Conservation (phyloP, 345 rosid species). For the Pistacia atlantica region DNA sequence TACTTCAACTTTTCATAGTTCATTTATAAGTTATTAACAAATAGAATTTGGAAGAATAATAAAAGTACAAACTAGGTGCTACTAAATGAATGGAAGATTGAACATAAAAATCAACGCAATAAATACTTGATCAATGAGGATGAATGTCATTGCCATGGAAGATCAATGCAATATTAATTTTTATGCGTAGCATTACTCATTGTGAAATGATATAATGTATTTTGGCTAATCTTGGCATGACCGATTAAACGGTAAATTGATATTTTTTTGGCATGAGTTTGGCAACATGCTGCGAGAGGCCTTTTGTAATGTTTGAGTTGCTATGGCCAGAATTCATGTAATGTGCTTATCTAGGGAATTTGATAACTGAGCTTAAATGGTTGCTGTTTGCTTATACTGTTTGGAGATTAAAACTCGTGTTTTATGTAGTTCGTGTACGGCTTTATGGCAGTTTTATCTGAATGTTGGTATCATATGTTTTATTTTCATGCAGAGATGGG, state of each 20-base stretch:
- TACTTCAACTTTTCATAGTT: neutral
- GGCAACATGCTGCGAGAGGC: neutral
- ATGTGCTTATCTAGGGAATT: neutral
- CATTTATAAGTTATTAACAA: neutral
- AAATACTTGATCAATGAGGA: too few relatives aligned
- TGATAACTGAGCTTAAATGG: neutral
- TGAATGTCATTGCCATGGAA: too few relatives aligned
- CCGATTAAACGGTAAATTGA: too few relatives aligned
- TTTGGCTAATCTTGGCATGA: too few relatives aligned
- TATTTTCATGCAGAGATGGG: conserved; percentile 56
- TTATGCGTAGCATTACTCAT: too few relatives aligned
- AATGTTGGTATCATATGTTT: neutral
- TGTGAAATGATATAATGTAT: too few relatives aligned
- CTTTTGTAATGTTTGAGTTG: neutral
- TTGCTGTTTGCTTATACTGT: neutral
- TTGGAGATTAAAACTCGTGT: neutral
- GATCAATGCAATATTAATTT: too few relatives aligned
- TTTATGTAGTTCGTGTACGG: neutral
- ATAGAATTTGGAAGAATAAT: neutral
- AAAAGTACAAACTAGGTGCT: neutral
- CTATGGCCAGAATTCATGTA: neutral
- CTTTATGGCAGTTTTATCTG: conserved; percentile 1
- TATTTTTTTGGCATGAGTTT: neutral
- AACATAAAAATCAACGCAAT: too few relatives aligned
- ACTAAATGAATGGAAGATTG: too few relatives aligned